Evolutionary conservation across 371 early-diverging fungal genomes (phyloP), one percentile per base, ranked within the genome.

Genomic region (Lichtheimia ornata): DNA sequence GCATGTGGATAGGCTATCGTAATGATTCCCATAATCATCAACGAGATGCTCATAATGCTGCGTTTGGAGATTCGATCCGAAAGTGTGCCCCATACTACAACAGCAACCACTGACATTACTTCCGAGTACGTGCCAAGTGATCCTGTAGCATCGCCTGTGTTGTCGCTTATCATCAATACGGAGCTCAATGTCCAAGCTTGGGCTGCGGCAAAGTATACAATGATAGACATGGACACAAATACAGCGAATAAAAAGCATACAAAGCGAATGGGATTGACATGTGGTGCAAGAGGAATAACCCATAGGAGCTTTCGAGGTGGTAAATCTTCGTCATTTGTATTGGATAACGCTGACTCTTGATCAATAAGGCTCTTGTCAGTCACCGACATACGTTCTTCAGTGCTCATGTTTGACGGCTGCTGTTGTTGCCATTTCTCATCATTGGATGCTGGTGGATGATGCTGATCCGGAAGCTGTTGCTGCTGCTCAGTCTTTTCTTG

Each of bases 81-180:
- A 0, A 66, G 13, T 12, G 47, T 47, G 14, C 69, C 69, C 79
- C 79, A 79, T 1, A 68, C n/a, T 22, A 72, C 61, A 1, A 79
- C 79, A 56, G 65, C 69, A 42, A 76, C 24, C 1, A 79, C 24
- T 2, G 79, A 62, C 25, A 72, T 58, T 41, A 91, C 69, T 72
- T 92, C 87, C 53, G 88, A 88, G 60, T 84, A 87, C 6, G 89
- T 82, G 1, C 83, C 58, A 11, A 79, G 56, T 5, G 79, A 79
- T 3, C 79, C 79, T 0, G 76, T 79, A 18, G 71, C 67, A 45
- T 75, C 76, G 18, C 79, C 79, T 20, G 61, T 45, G 25, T 58
- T 56, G 12, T 45, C 53, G 11, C 28, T 24, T 12, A 66, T 54
- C 11, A 22, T 30, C 1, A 70, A 63, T 11, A 71, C 24, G 18